Conservation (phyloP, 306 rosid species). For the Dalbergia cochinchinensis region DNA sequence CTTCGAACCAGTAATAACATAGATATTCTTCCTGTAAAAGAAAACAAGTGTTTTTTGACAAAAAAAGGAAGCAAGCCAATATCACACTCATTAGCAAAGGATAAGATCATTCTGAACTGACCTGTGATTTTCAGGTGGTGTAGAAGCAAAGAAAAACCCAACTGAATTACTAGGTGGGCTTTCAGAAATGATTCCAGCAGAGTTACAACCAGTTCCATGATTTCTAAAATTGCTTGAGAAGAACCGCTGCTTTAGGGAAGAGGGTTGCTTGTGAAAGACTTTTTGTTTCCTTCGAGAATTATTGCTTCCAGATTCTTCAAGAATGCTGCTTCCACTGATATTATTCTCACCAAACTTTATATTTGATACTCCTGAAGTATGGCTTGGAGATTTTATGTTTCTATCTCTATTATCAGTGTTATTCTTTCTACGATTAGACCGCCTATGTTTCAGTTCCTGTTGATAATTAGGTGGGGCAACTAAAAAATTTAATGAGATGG, state of each 20-base stretch:
- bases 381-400: conserved; percentile 58
- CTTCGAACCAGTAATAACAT: conserved; percentile 34
- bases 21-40: conserved; percentile 15
- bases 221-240: conserved; percentile 85
- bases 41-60: neutral
- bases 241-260: conserved; percentile 80
- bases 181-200: conserved; percentile 82
- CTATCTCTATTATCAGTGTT: conserved; percentile 70
- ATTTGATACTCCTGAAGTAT: conserved; percentile 64
- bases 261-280: conserved; percentile 66
- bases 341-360: conserved; percentile 63
- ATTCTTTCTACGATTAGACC: conserved; percentile 74
- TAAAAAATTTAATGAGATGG: conserved; percentile 30
- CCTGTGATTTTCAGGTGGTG: conserved; percentile 93
- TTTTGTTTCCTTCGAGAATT: conserved; percentile 77
- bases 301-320: conserved; percentile 70
- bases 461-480: conserved; percentile 39
- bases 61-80: conserved; percentile 20
- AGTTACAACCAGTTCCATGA: conserved; percentile 73
- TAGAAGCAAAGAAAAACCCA: conserved; percentile 95
- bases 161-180: conserved; percentile 95
- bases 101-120: conserved; percentile 61
- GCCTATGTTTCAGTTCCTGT: conserved; percentile 82
- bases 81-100: conserved; percentile 41
- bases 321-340: conserved; percentile 46